These are phyloP conservation scores for Aurinia saxatilis DNA, from an alignment of 345 rosid species.

Conservation along the genomic window DNA sequence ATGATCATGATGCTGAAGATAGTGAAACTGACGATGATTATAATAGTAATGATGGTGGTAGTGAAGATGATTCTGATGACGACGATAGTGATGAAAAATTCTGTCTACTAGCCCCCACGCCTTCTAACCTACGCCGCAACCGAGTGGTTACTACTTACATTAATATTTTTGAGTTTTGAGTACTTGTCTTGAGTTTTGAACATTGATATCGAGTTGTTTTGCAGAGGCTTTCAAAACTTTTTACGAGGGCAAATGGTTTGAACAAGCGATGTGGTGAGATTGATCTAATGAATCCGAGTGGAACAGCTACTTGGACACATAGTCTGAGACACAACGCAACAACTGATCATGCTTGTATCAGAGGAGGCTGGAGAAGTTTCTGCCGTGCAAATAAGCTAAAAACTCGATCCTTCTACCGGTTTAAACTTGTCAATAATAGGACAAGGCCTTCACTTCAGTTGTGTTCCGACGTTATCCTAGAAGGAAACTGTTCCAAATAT, in stretches of 20 bases:
- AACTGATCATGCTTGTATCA: background rate
- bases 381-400: background rate
- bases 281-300: constrained; percentile 1
- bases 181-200: too few species aligned
- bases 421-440: background rate
- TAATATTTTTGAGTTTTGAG: background rate
- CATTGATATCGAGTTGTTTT: background rate
- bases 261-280: background rate
- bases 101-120: background rate
- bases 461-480: background rate
- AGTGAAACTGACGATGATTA: too few species aligned
- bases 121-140: background rate
- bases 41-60: too few species aligned
- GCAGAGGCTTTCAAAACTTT: background rate
- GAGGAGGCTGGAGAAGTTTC: constrained; percentile 8
- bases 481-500: background rate
- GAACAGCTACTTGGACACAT: background rate
- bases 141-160: background rate
- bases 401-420: background rate
- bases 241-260: background rate
- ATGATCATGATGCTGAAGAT: background rate
- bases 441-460: constrained; percentile 4
- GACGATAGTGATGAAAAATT: too few species aligned
- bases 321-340: background rate
- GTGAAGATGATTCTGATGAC: background rate